These are phyloP conservation scores for Artemisia annua DNA, from an alignment of 129 eudicot genomes.

Conservation along the genomic window DNA sequence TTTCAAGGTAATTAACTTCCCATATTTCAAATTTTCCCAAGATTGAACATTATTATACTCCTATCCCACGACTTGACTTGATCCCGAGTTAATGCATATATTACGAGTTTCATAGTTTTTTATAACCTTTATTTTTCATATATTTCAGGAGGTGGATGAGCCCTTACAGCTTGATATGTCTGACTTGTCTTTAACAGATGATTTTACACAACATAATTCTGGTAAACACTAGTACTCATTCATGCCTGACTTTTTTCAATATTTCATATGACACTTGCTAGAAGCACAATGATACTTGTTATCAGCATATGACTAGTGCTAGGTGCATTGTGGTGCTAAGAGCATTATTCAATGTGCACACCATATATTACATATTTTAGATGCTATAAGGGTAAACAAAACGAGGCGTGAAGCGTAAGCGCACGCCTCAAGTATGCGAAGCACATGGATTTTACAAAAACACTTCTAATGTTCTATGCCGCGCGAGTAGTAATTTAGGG, in stretches of 20 bases:
- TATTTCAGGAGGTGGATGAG: constrained; percentile 93
- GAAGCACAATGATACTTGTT: too few relatives aligned
- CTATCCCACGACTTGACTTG: background rate
- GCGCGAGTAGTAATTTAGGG: too few relatives aligned
- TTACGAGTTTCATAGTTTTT: background rate
- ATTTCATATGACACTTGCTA: background rate
- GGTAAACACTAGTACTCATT: constrained; percentile 43
- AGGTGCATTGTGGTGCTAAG: too few relatives aligned
- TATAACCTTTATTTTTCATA: constrained; percentile 8
- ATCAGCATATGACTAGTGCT: too few relatives aligned
- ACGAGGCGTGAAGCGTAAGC: too few relatives aligned
- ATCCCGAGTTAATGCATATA: background rate
- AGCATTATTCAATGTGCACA: too few relatives aligned
- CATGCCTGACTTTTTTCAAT: background rate
- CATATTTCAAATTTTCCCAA: constrained; percentile 20
- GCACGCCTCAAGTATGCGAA: too few relatives aligned
- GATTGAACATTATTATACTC: background rate
- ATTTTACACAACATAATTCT: constrained; percentile 51
- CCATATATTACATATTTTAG: too few relatives aligned
- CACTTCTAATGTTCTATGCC: too few relatives aligned
- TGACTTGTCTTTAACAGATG: constrained; percentile 71
- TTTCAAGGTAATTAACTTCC: constrained; percentile 60
- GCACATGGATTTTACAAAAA: too few relatives aligned
- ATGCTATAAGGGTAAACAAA: too few relatives aligned
- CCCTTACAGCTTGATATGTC: constrained; percentile 88